phyloP scores from a whole-genome alignment of 345 rosid species.

The Euclidium syriacum region DNA sequence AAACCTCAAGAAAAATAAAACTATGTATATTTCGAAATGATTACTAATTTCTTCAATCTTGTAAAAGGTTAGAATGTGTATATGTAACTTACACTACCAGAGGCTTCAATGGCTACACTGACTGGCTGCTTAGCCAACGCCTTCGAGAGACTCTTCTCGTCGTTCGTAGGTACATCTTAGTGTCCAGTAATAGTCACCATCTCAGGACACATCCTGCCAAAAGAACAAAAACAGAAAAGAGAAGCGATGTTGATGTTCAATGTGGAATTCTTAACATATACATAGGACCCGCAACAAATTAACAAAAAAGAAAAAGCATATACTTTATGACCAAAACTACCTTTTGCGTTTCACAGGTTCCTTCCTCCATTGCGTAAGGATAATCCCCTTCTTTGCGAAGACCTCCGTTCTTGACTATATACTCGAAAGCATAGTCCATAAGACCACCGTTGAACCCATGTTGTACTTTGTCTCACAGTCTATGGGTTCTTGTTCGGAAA shows the following conservation, averaged over 20 bases:
- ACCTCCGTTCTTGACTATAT: conserved; percentile 65
- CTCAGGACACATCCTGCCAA: conserved; percentile 48
- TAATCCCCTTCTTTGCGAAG: conserved; percentile 73
- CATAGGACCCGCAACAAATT: too few relatives aligned
- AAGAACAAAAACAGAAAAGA: too few relatives aligned
- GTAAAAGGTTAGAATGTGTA: conserved; percentile 43
- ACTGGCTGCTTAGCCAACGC: conserved; percentile 79
- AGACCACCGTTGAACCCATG: conserved; percentile 90
- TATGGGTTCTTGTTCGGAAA: conserved; percentile 87
- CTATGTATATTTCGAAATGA: too few relatives aligned
- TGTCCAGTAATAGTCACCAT: conserved; percentile 55
- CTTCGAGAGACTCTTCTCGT: conserved; percentile 58
- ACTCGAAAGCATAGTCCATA: conserved; percentile 81
- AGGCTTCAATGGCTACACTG: conserved; percentile 75
- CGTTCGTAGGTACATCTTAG: conserved; percentile 60
- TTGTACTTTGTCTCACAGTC: conserved; percentile 66
- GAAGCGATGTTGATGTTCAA: too few relatives aligned
- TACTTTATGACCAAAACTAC: too few relatives aligned
- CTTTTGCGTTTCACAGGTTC: conserved; percentile 53
- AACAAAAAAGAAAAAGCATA: too few relatives aligned
- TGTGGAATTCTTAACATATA: too few relatives aligned
- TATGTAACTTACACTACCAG: conserved; percentile 75
- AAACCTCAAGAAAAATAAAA: background rate
- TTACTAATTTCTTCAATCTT: background rate
- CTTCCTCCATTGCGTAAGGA: conserved; percentile 59